Evolutionary conservation across 129 eudicot species (phyloP).

Genomic region (Deinandra increscens): DNA sequence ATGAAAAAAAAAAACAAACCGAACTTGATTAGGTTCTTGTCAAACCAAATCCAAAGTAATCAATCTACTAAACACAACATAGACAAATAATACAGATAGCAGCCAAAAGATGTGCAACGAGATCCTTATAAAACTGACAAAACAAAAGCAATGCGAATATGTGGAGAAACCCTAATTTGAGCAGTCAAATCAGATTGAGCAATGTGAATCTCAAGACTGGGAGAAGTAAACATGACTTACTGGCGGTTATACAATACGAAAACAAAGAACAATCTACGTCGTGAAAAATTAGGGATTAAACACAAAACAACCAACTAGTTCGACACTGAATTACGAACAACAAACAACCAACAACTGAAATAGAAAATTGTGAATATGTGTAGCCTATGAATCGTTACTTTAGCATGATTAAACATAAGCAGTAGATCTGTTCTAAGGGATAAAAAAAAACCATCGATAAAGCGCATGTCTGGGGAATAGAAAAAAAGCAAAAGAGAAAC

Average conservation of each 20-base stretch:
- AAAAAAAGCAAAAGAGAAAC: not conserved
- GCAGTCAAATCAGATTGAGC: not conserved
- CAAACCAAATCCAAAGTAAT: not conserved
- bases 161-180: conserved; percentile 4
- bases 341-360: not conserved
- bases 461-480: not conserved
- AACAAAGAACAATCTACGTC: not conserved
- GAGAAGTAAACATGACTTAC: not conserved
- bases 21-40: not conserved
- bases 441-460: not conserved
- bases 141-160: not conserved
- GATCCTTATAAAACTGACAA: too few species aligned
- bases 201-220: not conserved
- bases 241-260: not conserved
- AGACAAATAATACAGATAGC: not conserved
- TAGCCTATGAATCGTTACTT: not conserved
- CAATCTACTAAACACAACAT: not conserved
- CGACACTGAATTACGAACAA: not conserved
- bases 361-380: not conserved
- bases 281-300: not conserved
- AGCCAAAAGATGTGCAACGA: not conserved
- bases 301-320: not conserved
- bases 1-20: too few species aligned
- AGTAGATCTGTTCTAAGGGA: not conserved
- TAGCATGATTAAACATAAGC: not conserved